phyloP scores from a whole-genome alignment of 1,284 basidiomycete genomes.

The Pulveroboletus sp. region DNA sequence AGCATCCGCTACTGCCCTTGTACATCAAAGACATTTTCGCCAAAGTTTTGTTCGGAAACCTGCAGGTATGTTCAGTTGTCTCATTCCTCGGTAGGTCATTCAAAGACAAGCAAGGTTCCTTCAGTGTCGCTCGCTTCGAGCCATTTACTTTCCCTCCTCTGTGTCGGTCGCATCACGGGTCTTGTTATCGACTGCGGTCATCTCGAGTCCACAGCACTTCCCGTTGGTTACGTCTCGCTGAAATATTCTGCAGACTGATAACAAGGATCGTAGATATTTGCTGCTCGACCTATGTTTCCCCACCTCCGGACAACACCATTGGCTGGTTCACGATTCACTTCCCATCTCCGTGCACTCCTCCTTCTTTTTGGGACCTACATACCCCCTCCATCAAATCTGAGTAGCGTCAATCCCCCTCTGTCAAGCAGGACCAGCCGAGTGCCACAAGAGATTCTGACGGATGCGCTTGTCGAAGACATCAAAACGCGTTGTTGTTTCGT shows the following conservation, averaged over 20 bases:
- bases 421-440: slow-evolving; percentile 64
- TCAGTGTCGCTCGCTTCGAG: slow-evolving; percentile 91
- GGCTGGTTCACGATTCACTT: slow-evolving; percentile 74
- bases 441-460: slow-evolving; percentile 73
- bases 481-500: slow-evolving; percentile 84
- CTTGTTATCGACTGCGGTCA: slow-evolving; percentile 92
- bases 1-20: slow-evolving; percentile 85
- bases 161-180: slow-evolving; percentile 87
- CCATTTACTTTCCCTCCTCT: slow-evolving; percentile 81
- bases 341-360: slow-evolving; percentile 76
- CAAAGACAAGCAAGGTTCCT: slow-evolving; percentile 61
- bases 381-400: slow-evolving; percentile 72
- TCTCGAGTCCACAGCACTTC: slow-evolving; percentile 84
- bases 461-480: slow-evolving; percentile 77
- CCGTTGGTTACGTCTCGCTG: slow-evolving; percentile 55
- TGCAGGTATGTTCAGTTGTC: slow-evolving; percentile 61
- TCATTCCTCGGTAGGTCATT: not conserved
- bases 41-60: slow-evolving; percentile 84
- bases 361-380: slow-evolving; percentile 80
- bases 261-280: slow-evolving; percentile 67
- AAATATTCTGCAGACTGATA: not conserved
- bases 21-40: slow-evolving; percentile 89
- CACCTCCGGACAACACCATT: slow-evolving; percentile 80
- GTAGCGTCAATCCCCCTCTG: slow-evolving; percentile 60
- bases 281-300: slow-evolving; percentile 82